A percentile compares a stretch with the other conserved stretches of the same genome.
Conservation (phyloP, 2,329 filamentous ascomycete genomes). For the Didymellaceae sp. region DNA sequence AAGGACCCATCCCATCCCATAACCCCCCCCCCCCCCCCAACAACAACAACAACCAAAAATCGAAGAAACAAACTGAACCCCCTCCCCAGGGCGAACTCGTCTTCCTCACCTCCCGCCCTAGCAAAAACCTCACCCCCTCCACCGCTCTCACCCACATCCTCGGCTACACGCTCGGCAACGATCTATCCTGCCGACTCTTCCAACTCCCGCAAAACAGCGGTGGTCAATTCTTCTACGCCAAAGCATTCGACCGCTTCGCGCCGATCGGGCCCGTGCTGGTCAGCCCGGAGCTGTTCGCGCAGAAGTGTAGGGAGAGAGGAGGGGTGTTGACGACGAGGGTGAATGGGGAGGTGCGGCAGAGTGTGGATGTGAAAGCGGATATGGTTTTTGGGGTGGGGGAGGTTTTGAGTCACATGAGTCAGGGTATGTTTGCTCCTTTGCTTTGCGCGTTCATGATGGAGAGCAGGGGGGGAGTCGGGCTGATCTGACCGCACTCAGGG, state of each 20-base stretch:
- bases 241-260: slow-evolving; percentile 59
- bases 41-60: too few relatives aligned
- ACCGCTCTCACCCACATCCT: slow-evolving; percentile 58
- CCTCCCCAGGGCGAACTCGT: slow-evolving; percentile 18
- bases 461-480: too few relatives aligned
- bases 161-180: slow-evolving; percentile 23
- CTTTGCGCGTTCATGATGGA: too few relatives aligned
- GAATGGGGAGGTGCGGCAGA: slow-evolving; percentile 14
- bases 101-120: slow-evolving; percentile 15
- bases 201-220: slow-evolving; percentile 22
- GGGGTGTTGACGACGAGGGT: slow-evolving; percentile 12
- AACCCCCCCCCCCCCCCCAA: too few relatives aligned
- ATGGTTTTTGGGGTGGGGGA: too few relatives aligned
- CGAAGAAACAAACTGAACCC: too few relatives aligned
- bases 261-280: slow-evolving; percentile 56
- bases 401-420: too few relatives aligned
- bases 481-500: slow-evolving; percentile 47
- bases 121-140: slow-evolving; percentile 14
- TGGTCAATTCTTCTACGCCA: slow-evolving; percentile 59
- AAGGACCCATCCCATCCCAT: too few relatives aligned
- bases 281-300: background rate
- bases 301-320: too few relatives aligned
- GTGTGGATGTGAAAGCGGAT: slow-evolving; percentile 37
- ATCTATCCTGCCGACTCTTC: slow-evolving; percentile 19
- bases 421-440: too few relatives aligned